These are phyloP conservation scores for Russula foetens DNA, from an alignment of 768 basidiomycete genomes.

Conservation along the genomic window DNA sequence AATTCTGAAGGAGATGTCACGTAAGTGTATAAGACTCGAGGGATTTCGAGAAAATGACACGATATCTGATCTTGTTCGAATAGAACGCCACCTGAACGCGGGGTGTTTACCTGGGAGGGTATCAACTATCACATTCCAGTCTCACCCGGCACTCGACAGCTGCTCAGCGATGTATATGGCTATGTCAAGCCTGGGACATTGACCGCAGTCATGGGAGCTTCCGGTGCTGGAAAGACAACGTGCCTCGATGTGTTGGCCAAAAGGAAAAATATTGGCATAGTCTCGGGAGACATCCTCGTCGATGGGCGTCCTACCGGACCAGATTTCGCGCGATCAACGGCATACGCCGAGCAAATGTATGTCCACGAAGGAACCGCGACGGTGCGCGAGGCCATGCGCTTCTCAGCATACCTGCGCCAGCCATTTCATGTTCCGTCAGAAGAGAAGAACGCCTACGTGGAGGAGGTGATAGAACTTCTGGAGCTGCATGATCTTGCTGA, in stretches of 20 bases:
- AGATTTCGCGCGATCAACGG: conserved; percentile 33
- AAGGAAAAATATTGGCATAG: conserved; percentile 61
- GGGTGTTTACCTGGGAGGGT: conserved; percentile 75
- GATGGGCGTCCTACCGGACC: conserved; percentile 54
- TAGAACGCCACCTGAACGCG: conserved; percentile 24
- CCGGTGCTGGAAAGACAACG: conserved; percentile 69
- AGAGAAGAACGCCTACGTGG: conserved; percentile 75
- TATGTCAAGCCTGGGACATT: conserved; percentile 83
- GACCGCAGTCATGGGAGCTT: conserved; percentile 84
- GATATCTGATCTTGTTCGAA: neutral
- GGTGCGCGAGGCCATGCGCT: conserved; percentile 77
- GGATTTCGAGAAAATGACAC: neutral
- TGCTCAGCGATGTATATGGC: conserved; percentile 71
- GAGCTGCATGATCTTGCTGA: conserved; percentile 81
- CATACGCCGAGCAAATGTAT: conserved; percentile 58
- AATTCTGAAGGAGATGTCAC: neutral
- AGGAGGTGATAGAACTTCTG: conserved; percentile 76
- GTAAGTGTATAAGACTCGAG: neutral
- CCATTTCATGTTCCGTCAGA: conserved; percentile 53
- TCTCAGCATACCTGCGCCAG: conserved; percentile 80
- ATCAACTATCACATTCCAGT: conserved; percentile 73
- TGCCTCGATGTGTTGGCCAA: conserved; percentile 69
- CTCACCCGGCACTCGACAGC: conserved; percentile 45
- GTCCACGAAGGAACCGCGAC: conserved; percentile 77
- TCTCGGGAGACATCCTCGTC: conserved; percentile 56